phyloP scores from a whole-genome alignment of 139 green algal genomes.

The Micromonas pusilla region DNA sequence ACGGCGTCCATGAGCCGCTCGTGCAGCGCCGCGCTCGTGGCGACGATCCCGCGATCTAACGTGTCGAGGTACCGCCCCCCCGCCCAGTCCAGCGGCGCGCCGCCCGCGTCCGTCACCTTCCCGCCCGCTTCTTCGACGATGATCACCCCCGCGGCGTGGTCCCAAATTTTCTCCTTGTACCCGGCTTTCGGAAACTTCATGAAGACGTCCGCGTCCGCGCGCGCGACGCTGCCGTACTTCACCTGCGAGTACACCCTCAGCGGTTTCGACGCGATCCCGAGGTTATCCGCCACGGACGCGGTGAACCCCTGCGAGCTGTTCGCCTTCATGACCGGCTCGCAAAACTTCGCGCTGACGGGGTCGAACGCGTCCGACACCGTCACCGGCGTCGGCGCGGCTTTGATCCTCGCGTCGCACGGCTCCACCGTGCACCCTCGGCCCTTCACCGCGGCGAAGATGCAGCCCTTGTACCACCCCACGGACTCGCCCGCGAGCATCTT shows the following conservation, averaged over 20 bases:
- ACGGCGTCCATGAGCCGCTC: slow-evolving; percentile 33
- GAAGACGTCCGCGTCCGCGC: slow-evolving; percentile 45
- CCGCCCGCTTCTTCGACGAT: slow-evolving; percentile 50
- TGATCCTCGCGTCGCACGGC: not conserved
- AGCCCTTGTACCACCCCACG: slow-evolving; percentile 35
- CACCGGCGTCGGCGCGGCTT: not conserved
- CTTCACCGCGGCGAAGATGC: slow-evolving; percentile 32
- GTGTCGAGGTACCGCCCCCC: slow-evolving; percentile 36
- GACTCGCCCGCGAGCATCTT: slow-evolving; percentile 25
- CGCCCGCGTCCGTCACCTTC: slow-evolving; percentile 41
- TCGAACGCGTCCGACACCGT: slow-evolving; percentile 15
- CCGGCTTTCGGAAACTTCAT: slow-evolving; percentile 45
- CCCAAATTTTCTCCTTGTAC: slow-evolving; percentile 49
- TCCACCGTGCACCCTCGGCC: slow-evolving; percentile 10
- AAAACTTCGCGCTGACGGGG: slow-evolving; percentile 34
- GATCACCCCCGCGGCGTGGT: slow-evolving; percentile 47
- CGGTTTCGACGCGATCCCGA: slow-evolving; percentile 33
- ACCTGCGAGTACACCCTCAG: slow-evolving; percentile 44
- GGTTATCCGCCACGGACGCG: slow-evolving; percentile 30
- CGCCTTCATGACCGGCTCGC: slow-evolving; percentile 42
- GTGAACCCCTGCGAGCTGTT: slow-evolving; percentile 36
- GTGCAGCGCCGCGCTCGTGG: slow-evolving; percentile 35
- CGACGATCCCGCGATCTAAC: slow-evolving; percentile 45
- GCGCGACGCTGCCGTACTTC: slow-evolving; percentile 44
- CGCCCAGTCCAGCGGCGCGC: slow-evolving; percentile 41